Evolutionary conservation across 305 asterid genomes (phyloP), one percentile per base, ranked within the genome.

Genomic region (Plantago coronopus): DNA sequence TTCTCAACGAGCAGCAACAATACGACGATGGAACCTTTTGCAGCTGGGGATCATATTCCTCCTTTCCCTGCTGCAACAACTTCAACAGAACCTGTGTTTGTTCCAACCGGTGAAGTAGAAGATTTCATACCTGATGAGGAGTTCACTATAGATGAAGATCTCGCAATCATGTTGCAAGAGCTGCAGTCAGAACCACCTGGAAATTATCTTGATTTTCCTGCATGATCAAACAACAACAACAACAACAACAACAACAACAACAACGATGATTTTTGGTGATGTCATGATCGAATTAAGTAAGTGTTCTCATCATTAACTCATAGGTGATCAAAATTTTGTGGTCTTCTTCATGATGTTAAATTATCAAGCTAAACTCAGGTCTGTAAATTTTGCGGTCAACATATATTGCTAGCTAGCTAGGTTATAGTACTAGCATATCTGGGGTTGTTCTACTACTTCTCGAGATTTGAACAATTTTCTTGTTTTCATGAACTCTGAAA

Each of bases 101-200:
- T 64, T 69, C 37, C 17, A 3, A 29, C 48, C 22, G 7, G 49
- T 18, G 11, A 23, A 60, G 20, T 1, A 31, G 17, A 54, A 25
- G 22, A 54, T 43, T 9, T 61, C 14, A 54, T 62, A 19, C 17
- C 61, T 18, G 79, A 72, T 18, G 79, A 72, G 25, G 43, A 65
- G 70, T 61, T 59, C 4, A 66, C 57, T 54, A 27, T 63, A 16
- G 80, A 73, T 55, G 76, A 71, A 51, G 43, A 38, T 38, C 71
- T 73, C 50, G 76, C 63, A 31, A 19, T 65, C 19, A 74, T 62
- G 58, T 37, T 49, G 31, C 58, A 43, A 42, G 83, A 74, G 8
- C 46, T 65, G 16, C n/a, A n/a, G n/a, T 45, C 66, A 44, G 78
- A 48, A 20, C 21, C 49, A 20, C 21, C 49, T 68, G 77, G 47